Evolutionary conservation across 225 moss, liverwort and hornwort genomes (phyloP), one percentile per base, ranked within the genome.

Genomic region (Pseudisothecium myosuroides): DNA sequence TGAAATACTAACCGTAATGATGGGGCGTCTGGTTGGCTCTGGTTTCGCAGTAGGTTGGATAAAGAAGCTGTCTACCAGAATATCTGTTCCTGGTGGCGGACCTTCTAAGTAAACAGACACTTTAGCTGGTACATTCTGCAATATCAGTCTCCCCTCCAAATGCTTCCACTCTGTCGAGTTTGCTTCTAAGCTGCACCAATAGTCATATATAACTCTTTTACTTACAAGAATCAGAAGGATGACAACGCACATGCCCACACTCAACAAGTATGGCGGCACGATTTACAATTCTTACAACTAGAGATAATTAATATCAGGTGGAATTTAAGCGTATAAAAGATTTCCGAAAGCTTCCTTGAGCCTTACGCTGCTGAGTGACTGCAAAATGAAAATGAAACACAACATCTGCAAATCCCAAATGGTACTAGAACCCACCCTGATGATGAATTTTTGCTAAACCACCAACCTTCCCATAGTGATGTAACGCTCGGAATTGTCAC

Each of bases 381-480:
- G 14, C 39, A 80, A 67, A 85, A 85, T 60, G 60, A 85, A 69
- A 61, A 61, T 52, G 50, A 80, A 80, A 34, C 45, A 63, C 66
- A 82, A 49, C 45, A 90, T 83, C 66, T 49, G 83, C 90, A 68
- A 41, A 55, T 83, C 41, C 60, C 27, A 76, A 49, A 59, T 73
- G 83, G 59, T 68, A 72, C 47, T 69, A 86, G 62, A 71, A 85
- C 68, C 74, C 65, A 87, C 55, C 59, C 59, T 71, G 79, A 74
- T 47, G 76, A 90, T 37, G 63, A 68, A 49, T 56, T 41, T 90
- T 71, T 85, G 59, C 72, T 65, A 85, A 78, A 79, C 82, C n/a
- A 88, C 92, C 87, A 87, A 97, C 98, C 95, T 96, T 96, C 96
- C 95, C 79, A 98, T 90, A 49, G 96, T 95, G 75, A 97, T 88